phyloP scores from a whole-genome alignment of 2,329 filamentous ascomycete genomes.

The Aspergillus udagawae region DNA sequence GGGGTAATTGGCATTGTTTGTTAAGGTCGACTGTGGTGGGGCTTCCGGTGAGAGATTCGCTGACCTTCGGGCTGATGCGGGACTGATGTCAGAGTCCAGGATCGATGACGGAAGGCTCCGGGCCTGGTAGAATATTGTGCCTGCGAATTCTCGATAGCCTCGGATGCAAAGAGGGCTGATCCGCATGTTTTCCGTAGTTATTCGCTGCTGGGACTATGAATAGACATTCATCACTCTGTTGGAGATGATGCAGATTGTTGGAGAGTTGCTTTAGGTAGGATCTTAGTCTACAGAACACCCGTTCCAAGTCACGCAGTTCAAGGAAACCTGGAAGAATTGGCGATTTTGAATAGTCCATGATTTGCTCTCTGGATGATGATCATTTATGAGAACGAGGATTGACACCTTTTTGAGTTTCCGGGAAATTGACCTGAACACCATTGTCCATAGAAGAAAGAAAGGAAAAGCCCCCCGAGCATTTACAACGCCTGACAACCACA shows the following conservation, averaged over 20 bases:
- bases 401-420: neutral
- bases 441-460: conserved; percentile 7
- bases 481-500: conserved; percentile 15
- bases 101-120: conserved; percentile 29
- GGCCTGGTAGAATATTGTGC: conserved; percentile 16
- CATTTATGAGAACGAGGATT: neutral
- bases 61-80: conserved; percentile 38
- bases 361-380: neutral
- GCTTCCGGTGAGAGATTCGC: conserved; percentile 27
- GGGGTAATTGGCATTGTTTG: conserved; percentile 19
- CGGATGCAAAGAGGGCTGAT: conserved; percentile 12
- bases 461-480: conserved; percentile 4
- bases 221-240: conserved; percentile 9
- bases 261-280: neutral
- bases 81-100: conserved; percentile 35
- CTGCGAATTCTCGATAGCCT: conserved; percentile 19
- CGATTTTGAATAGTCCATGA: neutral
- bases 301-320: neutral
- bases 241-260: neutral
- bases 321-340: neutral
- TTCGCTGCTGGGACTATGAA: conserved; percentile 13
- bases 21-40: conserved; percentile 13
- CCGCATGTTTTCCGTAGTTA: neutral
- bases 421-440: conserved; percentile 11
- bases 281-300: neutral